Base-by-base conservation (phyloP, 1,139 yeast genomes). In the Candida labiduridarum region DNA sequence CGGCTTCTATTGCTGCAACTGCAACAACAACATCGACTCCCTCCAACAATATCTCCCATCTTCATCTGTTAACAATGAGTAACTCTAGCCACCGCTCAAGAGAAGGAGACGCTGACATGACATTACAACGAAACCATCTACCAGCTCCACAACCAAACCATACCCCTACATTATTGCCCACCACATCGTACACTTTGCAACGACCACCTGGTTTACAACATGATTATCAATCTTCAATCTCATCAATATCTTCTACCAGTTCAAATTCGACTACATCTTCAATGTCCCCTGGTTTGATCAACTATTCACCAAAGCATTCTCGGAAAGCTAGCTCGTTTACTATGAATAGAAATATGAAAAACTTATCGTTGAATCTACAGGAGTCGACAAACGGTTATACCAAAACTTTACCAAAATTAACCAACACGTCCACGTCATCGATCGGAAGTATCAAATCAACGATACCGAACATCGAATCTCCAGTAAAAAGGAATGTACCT, bases 261-360 rank as follows among this genome's bases (percentile, higher is more conserved):
- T 44, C 51, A n/a, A 45, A 46, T 7, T 44, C 48, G 11, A 40
- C 45, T 10, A 25, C 36, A 16, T 31, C 47, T 7, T 44, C 55
- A 11, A 14, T 39, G 14, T 44, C 52, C 25, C 50, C 51, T 9
- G 60, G 60, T 7, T 35, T 53, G 18, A 59, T 67, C 50, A 71
- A 69, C 54, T 70, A 69, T 53, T 69, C 74, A 2, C 76, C 76
- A n/a, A 71, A 68, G 52, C 75, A 70, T 52, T 61, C 71, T n/a
- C 56, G 72, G 27, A 65, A 66, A 54, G 63, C 66, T 14, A 60
- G 65, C 42, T 62, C 72, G 16, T 60, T 69, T 34, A 55, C 61
- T 27, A 50, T 60, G 49, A 66, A 59, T 48, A 50, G 72, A 46
- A 68, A 68, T 45, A 70, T 67, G 68, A 74, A 74, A 58, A 71